Evolutionary conservation across 2,329 filamentous ascomycete species (phyloP).

Genomic region (Orbilia ellipsospora): DNA sequence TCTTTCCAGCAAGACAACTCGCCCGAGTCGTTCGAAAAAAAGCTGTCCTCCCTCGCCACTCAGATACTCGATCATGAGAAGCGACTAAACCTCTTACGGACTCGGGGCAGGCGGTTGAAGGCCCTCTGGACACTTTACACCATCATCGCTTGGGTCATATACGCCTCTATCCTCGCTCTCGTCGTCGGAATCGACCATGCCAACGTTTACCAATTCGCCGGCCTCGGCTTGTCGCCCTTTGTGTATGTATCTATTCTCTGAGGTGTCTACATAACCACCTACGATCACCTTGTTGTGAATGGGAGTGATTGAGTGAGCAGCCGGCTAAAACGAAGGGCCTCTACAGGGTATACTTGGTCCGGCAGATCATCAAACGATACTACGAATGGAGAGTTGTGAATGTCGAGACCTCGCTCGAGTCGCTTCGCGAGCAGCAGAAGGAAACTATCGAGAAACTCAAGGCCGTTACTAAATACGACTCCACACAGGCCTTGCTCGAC

Average conservation of each 20-base stretch:
- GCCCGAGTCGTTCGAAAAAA: conserved; percentile 92
- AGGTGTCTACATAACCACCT: too few relatives aligned
- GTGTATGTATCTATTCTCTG: conserved; percentile 67
- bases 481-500: conserved; percentile 88
- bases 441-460: conserved; percentile 94
- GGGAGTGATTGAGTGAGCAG: background rate
- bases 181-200: conserved; percentile 87
- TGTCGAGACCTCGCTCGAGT: conserved; percentile 76
- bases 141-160: conserved; percentile 88
- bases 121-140: conserved; percentile 92
- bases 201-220: conserved; percentile 79
- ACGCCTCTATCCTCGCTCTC: conserved; percentile 80
- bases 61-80: conserved; percentile 83
- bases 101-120: conserved; percentile 79
- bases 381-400: conserved; percentile 84
- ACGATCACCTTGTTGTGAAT: background rate
- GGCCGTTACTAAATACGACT: conserved; percentile 93
- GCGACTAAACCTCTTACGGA: conserved; percentile 77
- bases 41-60: conserved; percentile 79
- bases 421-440: conserved; percentile 80
- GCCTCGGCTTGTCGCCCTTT: conserved; percentile 80
- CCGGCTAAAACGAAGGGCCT: conserved; percentile 17
- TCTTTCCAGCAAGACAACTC: conserved; percentile 77
- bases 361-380: conserved; percentile 74
- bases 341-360: conserved; percentile 79